phyloP scores from a whole-genome alignment of 305 asterid species.

The Fraxinus platypoda region DNA sequence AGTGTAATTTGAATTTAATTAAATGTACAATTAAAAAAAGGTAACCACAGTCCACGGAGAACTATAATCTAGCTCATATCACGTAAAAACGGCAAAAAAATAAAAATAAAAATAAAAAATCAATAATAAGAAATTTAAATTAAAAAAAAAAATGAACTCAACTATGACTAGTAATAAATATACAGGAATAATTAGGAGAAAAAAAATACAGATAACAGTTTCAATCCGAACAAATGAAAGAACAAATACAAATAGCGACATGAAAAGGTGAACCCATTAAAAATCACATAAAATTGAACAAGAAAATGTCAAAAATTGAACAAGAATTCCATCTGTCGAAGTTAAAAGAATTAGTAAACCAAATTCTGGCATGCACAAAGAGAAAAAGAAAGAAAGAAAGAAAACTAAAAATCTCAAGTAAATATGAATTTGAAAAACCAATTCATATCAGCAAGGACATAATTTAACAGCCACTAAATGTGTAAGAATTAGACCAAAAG shows the following conservation, averaged over 20 bases:
- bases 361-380: neutral
- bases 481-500: neutral
- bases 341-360: neutral
- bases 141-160: neutral
- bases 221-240: neutral
- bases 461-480: neutral
- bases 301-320: neutral
- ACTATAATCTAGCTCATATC: neutral
- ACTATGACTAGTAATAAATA: neutral
- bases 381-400: neutral
- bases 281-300: neutral
- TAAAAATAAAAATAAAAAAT: too few species aligned
- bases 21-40: conserved; percentile 1
- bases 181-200: neutral
- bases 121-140: neutral
- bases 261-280: neutral
- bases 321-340: neutral
- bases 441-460: neutral
- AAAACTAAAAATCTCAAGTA: neutral
- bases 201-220: neutral
- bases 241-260: neutral
- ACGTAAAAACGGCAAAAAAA: neutral
- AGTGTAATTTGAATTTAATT: neutral
- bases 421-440: neutral
- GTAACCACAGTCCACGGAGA: neutral